Conservation (phyloP, 768 basidiomycete genomes). For the Leccinum ochraceum region DNA sequence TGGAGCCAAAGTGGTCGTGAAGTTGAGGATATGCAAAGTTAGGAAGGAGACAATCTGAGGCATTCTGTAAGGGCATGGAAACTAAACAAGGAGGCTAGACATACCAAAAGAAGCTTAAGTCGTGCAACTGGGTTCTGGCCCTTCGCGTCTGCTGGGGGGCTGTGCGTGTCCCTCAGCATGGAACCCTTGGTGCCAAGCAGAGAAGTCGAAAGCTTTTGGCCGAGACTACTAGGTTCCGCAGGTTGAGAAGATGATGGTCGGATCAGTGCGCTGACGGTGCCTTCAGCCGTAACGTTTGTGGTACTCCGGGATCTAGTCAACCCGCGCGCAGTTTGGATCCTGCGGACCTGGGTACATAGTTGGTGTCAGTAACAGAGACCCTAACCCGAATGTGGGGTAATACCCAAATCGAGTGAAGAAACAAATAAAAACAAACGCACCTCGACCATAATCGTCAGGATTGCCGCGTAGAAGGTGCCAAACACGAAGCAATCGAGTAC, state of each 20-base stretch:
- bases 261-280: slow-evolving; percentile 31
- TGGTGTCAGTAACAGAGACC: slow-evolving; percentile 10
- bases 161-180: slow-evolving; percentile 44
- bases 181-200: slow-evolving; percentile 53
- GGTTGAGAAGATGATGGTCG: slow-evolving; percentile 26
- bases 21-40: slow-evolving; percentile 87
- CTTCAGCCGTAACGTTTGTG: slow-evolving; percentile 30
- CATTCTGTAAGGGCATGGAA: slow-evolving; percentile 2
- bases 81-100: slow-evolving; percentile 24
- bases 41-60: slow-evolving; percentile 85
- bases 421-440: slow-evolving; percentile 43
- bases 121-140: slow-evolving; percentile 82
- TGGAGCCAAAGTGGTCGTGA: slow-evolving; percentile 86
- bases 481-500: slow-evolving; percentile 85
- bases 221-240: slow-evolving; percentile 17
- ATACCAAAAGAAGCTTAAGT: slow-evolving; percentile 83
- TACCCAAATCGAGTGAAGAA: slow-evolving; percentile 4
- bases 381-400: slow-evolving; percentile 10
- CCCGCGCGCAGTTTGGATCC: slow-evolving; percentile 64
- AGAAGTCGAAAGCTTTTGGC: slow-evolving; percentile 30
- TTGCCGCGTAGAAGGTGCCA: slow-evolving; percentile 86
- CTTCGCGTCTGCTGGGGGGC: slow-evolving; percentile 42
- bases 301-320: slow-evolving; percentile 41
- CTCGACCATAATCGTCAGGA: slow-evolving; percentile 96
- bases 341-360: slow-evolving; percentile 52